Base-by-base conservation (phyloP, 2,329 filamentous ascomycete genomes). In the Colletotrichum karsti region DNA sequence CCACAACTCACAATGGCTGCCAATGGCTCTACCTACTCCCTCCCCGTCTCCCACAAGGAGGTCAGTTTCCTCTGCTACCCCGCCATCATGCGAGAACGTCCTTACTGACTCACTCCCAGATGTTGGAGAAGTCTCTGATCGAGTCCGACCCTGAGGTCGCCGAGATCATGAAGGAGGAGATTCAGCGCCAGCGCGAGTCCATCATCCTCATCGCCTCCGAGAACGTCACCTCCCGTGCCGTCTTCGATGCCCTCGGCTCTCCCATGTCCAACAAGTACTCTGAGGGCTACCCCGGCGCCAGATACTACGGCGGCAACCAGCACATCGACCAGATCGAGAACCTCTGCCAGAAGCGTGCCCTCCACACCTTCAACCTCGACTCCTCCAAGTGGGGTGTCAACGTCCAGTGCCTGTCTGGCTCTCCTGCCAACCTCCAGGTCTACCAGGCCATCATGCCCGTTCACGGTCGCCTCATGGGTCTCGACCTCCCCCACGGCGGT, bases 261-360 rank as follows among this genome's bases (percentile, higher is more conserved):
- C 92, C 93, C 81, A 97, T 96, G 93, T 94, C 93, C 83, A 97
- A 99, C 90, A 99, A 99, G 87, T 99, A 99, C 90, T 98, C 94
- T 18, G 96, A 99, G 88, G 96, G 96, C 73, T 97, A 97, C 83
- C 96, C 96, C 74, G 96, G 96, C 80, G 96, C 96, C 76, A 92
- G 96, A 83, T 99, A 99, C 90, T 99, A 99, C 79, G 96, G 96
- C 79, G 96, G 96, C 79, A 99, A 99, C 87, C 93, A 99, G 88
- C 94, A 96, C 88, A 99, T 99, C 74, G 96, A 99, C 82, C 88
- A 93, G 83, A 94, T 98, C 77, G 96, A 99, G 89, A 88, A 93
- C 73, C 92, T 96, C 69, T 99, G 96, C 89, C 96, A 99, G 87
- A 88, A 90, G 81, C 92, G 96, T 84, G 96, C 96, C 73, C 92